These are phyloP conservation scores for Trichomonascaceae sp. DNA, from an alignment of 1,139 yeast genomes.

Conservation along the genomic window DNA sequence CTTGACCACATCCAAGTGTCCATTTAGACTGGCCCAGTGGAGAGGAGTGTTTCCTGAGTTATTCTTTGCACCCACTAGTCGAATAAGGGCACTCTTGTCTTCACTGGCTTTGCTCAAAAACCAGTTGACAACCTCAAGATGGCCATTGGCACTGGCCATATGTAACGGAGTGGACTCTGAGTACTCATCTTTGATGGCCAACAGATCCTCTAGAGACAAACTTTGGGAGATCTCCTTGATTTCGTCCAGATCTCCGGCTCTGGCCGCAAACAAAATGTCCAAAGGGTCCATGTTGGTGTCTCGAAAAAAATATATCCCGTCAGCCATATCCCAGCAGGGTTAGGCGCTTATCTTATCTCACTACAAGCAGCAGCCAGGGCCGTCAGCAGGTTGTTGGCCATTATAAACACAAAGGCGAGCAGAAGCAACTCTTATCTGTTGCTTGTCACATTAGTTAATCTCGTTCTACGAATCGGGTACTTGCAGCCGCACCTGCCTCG, in stretches of 20 bases:
- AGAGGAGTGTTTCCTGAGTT: slow-evolving; percentile 84
- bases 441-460: too few species aligned
- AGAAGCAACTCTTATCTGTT: too few species aligned
- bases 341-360: too few species aligned
- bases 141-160: slow-evolving; percentile 94
- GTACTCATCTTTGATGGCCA: slow-evolving; percentile 44
- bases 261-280: slow-evolving; percentile 62
- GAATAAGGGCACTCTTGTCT: slow-evolving; percentile 30
- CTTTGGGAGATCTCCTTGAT: slow-evolving; percentile 46
- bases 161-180: slow-evolving; percentile 71
- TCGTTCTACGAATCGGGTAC: too few species aligned
- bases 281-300: not conserved
- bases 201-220: slow-evolving; percentile 9
- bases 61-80: slow-evolving; percentile 44
- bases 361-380: too few species aligned
- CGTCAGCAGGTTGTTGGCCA: too few species aligned
- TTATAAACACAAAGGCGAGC: too few species aligned
- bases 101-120: slow-evolving; percentile 34
- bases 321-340: too few species aligned
- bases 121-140: slow-evolving; percentile 51
- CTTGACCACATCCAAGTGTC: slow-evolving; percentile 62
- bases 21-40: slow-evolving; percentile 92
- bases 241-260: slow-evolving; percentile 74
- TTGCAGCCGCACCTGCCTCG: too few species aligned
- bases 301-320: too few species aligned